A percentile compares a stretch with the other conserved stretches of the same genome.
phyloP scores from a whole-genome alignment of 192 early-diverging fungal genomes.

The Backusella morwellensis region DNA sequence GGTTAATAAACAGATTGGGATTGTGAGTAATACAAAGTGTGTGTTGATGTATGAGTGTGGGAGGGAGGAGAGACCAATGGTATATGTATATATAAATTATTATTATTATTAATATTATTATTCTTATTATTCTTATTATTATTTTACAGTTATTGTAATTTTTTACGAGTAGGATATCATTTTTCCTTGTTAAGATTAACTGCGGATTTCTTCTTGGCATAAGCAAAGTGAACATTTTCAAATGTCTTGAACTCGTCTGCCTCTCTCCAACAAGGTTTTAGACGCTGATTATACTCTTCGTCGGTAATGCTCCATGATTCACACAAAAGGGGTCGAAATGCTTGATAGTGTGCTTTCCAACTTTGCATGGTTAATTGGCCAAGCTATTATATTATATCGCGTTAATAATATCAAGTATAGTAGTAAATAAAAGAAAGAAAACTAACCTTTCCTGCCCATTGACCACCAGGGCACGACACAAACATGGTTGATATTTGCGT shows the following conservation, averaged over 20 bases:
- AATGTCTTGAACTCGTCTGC: conserved; percentile 36
- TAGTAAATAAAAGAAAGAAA: background rate
- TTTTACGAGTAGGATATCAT: background rate
- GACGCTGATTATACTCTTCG: conserved; percentile 27
- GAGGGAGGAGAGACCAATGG: background rate
- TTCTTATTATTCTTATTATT: background rate
- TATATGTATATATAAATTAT: background rate
- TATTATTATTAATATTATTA: background rate
- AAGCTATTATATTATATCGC: conserved; percentile 9
- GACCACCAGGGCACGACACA: conserved; percentile 37
- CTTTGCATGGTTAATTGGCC: conserved; percentile 35
- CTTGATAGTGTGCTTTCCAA: conserved; percentile 33
- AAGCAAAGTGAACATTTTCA: conserved; percentile 43
- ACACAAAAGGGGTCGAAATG: conserved; percentile 29
- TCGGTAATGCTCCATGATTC: conserved; percentile 14
- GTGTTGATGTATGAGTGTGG: background rate
- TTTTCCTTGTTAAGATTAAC: background rate
- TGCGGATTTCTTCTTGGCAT: conserved; percentile 31
- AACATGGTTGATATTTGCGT: conserved; percentile 18
- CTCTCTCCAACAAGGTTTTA: conserved; percentile 30
- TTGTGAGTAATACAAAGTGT: background rate
- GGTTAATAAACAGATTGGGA: background rate
- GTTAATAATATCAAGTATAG: background rate
- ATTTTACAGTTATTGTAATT: conserved; percentile 1
- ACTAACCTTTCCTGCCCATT: conserved; percentile 40